A percentile compares a stretch with the other conserved stretches of the same genome.
Evolutionary conservation across 1,139 yeast genomes (phyloP).

Genomic region (Suhomyces atakaporum): DNA sequence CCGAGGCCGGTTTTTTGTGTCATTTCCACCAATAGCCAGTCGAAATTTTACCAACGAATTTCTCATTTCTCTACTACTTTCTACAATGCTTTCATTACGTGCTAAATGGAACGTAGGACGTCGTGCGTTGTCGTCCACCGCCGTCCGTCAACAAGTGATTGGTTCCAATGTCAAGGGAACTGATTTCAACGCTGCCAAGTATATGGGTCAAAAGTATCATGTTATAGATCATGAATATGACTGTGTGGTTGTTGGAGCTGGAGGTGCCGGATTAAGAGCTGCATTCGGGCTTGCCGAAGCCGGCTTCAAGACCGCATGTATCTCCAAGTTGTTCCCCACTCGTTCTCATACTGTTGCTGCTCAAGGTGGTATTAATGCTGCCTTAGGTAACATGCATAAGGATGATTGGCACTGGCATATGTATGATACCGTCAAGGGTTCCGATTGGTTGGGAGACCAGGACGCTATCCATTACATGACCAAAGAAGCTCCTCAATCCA

Average conservation of each 20-base stretch:
- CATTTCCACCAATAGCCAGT: conserved; percentile 8
- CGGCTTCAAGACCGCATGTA: conserved; percentile 97
- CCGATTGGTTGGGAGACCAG: conserved; percentile 99
- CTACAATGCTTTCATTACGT: conserved; percentile 19
- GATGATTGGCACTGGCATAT: conserved; percentile 99
- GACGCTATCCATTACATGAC: conserved; percentile 99
- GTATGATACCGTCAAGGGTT: conserved; percentile 99
- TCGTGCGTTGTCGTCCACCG: conserved; percentile 30
- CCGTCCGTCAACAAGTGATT: conserved; percentile 37
- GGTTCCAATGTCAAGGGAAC: conserved; percentile 53
- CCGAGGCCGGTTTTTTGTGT: conserved; percentile 3
- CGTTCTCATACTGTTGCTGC: conserved; percentile 99
- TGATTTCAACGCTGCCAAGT: conserved; percentile 38
- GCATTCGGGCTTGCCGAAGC: conserved; percentile 97
- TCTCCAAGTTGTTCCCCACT: conserved; percentile 95
- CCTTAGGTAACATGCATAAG: conserved; percentile 94
- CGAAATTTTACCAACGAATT: conserved; percentile 7
- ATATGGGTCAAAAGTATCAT: conserved; percentile 75
- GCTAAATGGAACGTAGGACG: conserved; percentile 13
- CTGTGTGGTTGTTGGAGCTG: conserved; percentile 97
- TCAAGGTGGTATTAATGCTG: conserved; percentile 99
- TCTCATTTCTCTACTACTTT: conserved; percentile 3
- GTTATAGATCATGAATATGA: conserved; percentile 97
- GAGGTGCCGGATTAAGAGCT: conserved; percentile 98
- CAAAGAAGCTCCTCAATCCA: conserved; percentile 94